Percentiles rank a stretch among this genome's conserved stretches.
These are phyloP conservation scores for Suillus subaureus DNA, from an alignment of 768 basidiomycete genomes.

Conservation along the genomic window DNA sequence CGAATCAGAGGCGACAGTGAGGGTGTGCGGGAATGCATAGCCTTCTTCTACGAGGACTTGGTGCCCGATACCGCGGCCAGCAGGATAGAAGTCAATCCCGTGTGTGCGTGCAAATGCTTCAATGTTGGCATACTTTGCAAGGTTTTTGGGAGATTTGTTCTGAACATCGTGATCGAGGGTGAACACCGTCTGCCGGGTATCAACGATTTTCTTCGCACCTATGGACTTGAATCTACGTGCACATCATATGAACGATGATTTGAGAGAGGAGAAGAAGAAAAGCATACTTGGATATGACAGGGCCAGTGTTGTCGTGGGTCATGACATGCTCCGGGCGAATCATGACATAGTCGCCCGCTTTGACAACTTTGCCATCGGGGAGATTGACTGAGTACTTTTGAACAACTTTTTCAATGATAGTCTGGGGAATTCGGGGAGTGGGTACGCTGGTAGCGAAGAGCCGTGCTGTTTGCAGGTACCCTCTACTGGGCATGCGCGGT, in stretches of 20 bases:
- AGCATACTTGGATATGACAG: slow-evolving; percentile 92
- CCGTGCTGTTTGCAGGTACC: slow-evolving; percentile 15
- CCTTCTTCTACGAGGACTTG: slow-evolving; percentile 98
- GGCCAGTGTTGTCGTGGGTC: slow-evolving; percentile 98
- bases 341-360: slow-evolving; percentile 99
- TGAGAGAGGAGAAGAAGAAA: slow-evolving; percentile 5
- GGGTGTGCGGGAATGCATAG: slow-evolving; percentile 93
- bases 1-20: slow-evolving; percentile 95
- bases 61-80: slow-evolving; percentile 97
- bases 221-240: slow-evolving; percentile 86
- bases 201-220: slow-evolving; percentile 81
- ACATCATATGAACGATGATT: slow-evolving; percentile 5
- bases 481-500: slow-evolving; percentile 1
- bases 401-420: slow-evolving; percentile 95
- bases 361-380: slow-evolving; percentile 75
- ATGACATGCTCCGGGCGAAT: slow-evolving; percentile 97
- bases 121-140: slow-evolving; percentile 89
- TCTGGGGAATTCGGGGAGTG: slow-evolving; percentile 62
- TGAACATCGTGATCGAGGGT: slow-evolving; percentile 99
- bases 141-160: slow-evolving; percentile 88
- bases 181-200: slow-evolving; percentile 88
- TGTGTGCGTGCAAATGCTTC: slow-evolving; percentile 88
- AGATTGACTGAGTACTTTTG: slow-evolving; percentile 96
- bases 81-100: slow-evolving; percentile 92
- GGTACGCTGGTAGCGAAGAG: slow-evolving; percentile 36